Conservation (phyloP, 768 basidiomycete genomes). For the Mycena vitilis region DNA sequence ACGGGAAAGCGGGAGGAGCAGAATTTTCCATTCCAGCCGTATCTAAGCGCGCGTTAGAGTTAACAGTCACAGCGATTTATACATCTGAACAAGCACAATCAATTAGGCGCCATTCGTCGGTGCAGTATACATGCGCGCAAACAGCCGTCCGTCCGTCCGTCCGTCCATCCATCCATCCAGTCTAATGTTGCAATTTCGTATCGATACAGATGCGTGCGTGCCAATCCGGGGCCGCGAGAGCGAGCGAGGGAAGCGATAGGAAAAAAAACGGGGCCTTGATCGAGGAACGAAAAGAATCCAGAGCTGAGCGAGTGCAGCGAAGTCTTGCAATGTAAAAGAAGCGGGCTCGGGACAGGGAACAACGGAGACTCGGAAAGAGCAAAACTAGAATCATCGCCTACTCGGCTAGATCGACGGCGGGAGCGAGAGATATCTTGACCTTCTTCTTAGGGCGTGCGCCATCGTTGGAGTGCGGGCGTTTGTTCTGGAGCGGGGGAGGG, state of each 20-base stretch:
- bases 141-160: slow-evolving; percentile 12
- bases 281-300: background rate
- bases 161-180: slow-evolving; percentile 22
- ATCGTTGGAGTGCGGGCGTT: slow-evolving; percentile 37
- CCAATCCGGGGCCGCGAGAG: slow-evolving; percentile 11
- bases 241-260: background rate
- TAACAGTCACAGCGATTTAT: background rate
- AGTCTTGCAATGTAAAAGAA: slow-evolving; percentile 8
- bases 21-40: background rate
- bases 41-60: background rate
- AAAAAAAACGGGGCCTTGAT: slow-evolving; percentile 3
- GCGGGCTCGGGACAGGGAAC: background rate
- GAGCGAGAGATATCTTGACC: slow-evolving; percentile 77
- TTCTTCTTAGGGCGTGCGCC: slow-evolving; percentile 62
- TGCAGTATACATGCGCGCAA: slow-evolving; percentile 13
- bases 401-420: slow-evolving; percentile 81
- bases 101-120: background rate
- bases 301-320: slow-evolving; percentile 9
- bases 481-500: slow-evolving; percentile 39
- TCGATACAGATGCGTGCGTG: slow-evolving; percentile 16
- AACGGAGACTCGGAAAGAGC: slow-evolving; percentile 6
- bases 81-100: slow-evolving; percentile 4
- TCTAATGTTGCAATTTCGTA: slow-evolving; percentile 9
- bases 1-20: too few relatives aligned
- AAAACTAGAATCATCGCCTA: slow-evolving; percentile 43